Percentiles rank a stretch among this genome's conserved stretches.
Conservation (phyloP, 2,329 filamentous ascomycete genomes). For the Dothideomycetes sp. region DNA sequence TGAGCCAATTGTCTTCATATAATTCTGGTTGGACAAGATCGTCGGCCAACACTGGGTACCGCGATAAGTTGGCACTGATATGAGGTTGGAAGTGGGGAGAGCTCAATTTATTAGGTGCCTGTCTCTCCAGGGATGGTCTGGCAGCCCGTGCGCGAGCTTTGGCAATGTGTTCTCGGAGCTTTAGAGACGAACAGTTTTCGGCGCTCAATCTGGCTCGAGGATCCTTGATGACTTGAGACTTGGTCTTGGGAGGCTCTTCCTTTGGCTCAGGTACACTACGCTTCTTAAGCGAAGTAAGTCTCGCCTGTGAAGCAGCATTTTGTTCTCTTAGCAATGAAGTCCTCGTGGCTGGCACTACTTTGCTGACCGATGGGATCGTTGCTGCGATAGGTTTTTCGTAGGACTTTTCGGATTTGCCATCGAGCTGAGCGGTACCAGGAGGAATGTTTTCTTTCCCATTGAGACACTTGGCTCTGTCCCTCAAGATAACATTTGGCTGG, state of each 20-base stretch:
- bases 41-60: constrained; percentile 43
- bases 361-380: no score
- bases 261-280: constrained; percentile 3
- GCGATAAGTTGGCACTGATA: constrained; percentile 11
- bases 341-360: background rate
- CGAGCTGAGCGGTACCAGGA: constrained; percentile 30
- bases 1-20: constrained; percentile 54
- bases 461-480: background rate
- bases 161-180: no score
- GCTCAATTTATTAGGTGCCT: constrained; percentile 8
- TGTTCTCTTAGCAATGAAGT: constrained; percentile 1
- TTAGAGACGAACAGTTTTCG: no score
- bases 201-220: background rate
- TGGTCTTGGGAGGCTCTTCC: constrained; percentile 2
- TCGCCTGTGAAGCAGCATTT: background rate
- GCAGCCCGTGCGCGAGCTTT: no score
- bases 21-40: constrained; percentile 45
- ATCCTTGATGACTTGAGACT: constrained; percentile 1
- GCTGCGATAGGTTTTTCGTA: background rate
- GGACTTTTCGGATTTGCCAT: constrained; percentile 2
- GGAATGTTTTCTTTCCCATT: constrained; percentile 54
- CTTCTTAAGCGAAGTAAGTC: constrained; percentile 2
- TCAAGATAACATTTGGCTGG: constrained; percentile 11
- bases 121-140: background rate
- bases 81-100: constrained; percentile 14